These are phyloP conservation scores for Sugiyamaella pinicola DNA, from an alignment of 1,139 yeast species.

Conservation along the genomic window DNA sequence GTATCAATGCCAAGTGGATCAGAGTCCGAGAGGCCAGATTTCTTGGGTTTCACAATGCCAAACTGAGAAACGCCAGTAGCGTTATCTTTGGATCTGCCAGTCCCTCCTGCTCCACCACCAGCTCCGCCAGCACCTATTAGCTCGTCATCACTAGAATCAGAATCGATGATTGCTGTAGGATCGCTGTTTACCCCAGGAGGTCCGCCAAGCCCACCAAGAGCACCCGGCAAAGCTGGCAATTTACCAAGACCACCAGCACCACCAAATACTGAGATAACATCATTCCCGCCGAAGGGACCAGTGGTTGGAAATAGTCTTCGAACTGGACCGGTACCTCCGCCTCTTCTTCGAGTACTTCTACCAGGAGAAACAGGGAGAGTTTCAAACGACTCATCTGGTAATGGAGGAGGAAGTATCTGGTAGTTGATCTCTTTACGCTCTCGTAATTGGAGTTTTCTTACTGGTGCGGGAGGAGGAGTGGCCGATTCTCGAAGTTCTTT, in stretches of 20 bases:
- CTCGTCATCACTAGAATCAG: constrained; percentile 72
- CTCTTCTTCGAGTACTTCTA: constrained; percentile 33
- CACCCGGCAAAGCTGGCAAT: constrained; percentile 38
- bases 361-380: constrained; percentile 30
- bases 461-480: constrained; percentile 54
- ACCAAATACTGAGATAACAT: constrained; percentile 98
- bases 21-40: constrained; percentile 79
- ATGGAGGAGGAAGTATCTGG: constrained; percentile 81
- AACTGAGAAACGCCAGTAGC: constrained; percentile 45
- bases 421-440: constrained; percentile 80
- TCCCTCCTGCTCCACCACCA: constrained; percentile 20
- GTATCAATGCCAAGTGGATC: constrained; percentile 96
- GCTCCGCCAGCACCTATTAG: constrained; percentile 29
- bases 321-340: constrained; percentile 31
- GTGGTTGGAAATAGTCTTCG: constrained; percentile 38
- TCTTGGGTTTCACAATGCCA: constrained; percentile 48
- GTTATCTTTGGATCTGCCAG: constrained; percentile 30
- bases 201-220: constrained; percentile 10
- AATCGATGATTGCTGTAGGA: constrained; percentile 36
- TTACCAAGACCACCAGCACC: constrained; percentile 70
- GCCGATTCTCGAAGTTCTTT: constrained; percentile 54
- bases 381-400: constrained; percentile 48
- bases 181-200: constrained; percentile 26
- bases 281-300: constrained; percentile 49
- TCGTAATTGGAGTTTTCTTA: constrained; percentile 61